Evolutionary conservation across 352 stramenopile genomes (phyloP).

Genomic region (Phytophthora tentaculata): DNA sequence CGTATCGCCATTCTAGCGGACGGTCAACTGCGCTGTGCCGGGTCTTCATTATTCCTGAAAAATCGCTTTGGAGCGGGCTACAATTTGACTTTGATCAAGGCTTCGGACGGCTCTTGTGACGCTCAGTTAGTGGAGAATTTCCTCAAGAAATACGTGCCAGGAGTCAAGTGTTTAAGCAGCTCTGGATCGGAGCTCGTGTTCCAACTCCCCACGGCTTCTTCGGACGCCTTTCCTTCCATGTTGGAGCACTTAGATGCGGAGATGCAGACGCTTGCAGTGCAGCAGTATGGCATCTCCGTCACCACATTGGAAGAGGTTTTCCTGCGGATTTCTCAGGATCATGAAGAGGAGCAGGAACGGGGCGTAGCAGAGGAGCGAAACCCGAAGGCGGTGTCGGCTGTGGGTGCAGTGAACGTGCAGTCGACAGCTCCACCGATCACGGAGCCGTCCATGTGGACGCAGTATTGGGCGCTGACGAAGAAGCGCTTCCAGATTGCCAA

Average conservation of each 20-base stretch:
- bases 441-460: slow-evolving; percentile 40
- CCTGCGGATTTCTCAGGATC: slow-evolving; percentile 72
- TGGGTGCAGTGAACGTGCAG: not conserved
- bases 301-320: slow-evolving; percentile 99
- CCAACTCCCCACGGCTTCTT: slow-evolving; percentile 89
- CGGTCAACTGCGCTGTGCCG: slow-evolving; percentile 86
- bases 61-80: slow-evolving; percentile 94
- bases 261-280: slow-evolving; percentile 61
- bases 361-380: not conserved
- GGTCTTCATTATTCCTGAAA: slow-evolving; percentile 94
- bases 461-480: slow-evolving; percentile 53
- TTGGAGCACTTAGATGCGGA: slow-evolving; percentile 83
- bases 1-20: slow-evolving; percentile 95
- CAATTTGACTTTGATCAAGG: slow-evolving; percentile 73
- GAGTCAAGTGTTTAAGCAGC: slow-evolving; percentile 87
- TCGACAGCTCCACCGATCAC: slow-evolving; percentile 5
- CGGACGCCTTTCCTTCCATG: slow-evolving; percentile 87
- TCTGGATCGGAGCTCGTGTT: slow-evolving; percentile 95
- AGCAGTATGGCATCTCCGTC: slow-evolving; percentile 96
- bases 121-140: slow-evolving; percentile 38
- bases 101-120: slow-evolving; percentile 33
- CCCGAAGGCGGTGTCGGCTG: slow-evolving; percentile 10
- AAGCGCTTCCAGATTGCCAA: slow-evolving; percentile 73
- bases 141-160: slow-evolving; percentile 61
- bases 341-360: slow-evolving; percentile 42